Conservation (phyloP, 352 stramenopile genomes). For the Phytophthora palmivora region DNA sequence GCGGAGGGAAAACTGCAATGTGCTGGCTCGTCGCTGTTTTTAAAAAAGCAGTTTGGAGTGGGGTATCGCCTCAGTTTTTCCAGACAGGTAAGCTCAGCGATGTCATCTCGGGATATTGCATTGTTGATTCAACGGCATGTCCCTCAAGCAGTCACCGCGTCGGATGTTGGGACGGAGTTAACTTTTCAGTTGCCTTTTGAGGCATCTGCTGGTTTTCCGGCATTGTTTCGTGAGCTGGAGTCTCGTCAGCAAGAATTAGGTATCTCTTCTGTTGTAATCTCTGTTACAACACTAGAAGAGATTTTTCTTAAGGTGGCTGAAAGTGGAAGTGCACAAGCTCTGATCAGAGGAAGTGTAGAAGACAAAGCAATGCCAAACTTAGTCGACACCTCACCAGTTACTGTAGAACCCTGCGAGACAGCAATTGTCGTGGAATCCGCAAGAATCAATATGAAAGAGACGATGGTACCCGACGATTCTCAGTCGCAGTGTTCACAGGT, state of each 20-base stretch:
- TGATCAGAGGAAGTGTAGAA: background rate
- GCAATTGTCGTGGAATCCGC: conserved; percentile 10
- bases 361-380: background rate
- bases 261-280: conserved; percentile 75
- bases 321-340: conserved; percentile 2
- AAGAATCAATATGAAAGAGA: conserved; percentile 11
- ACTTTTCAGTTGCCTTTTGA: conserved; percentile 80
- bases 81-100: conserved; percentile 14
- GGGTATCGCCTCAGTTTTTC: conserved; percentile 82
- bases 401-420: conserved; percentile 3
- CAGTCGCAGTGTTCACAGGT: background rate
- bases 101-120: background rate
- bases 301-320: conserved; percentile 92
- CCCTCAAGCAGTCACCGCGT: conserved; percentile 47
- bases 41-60: conserved; percentile 85
- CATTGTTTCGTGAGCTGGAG: conserved; percentile 83
- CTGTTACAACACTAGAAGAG: conserved; percentile 89
- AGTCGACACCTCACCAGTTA: background rate
- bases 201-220: conserved; percentile 58
- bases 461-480: background rate
- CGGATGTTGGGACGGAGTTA: conserved; percentile 79
- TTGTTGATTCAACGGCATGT: conserved; percentile 48
- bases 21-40: conserved; percentile 76
- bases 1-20: conserved; percentile 78
- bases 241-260: conserved; percentile 34